Evolutionary conservation across 2,329 filamentous ascomycete genomes (phyloP), one percentile per base, ranked within the genome.

Genomic region (Xylariaceae sp.): DNA sequence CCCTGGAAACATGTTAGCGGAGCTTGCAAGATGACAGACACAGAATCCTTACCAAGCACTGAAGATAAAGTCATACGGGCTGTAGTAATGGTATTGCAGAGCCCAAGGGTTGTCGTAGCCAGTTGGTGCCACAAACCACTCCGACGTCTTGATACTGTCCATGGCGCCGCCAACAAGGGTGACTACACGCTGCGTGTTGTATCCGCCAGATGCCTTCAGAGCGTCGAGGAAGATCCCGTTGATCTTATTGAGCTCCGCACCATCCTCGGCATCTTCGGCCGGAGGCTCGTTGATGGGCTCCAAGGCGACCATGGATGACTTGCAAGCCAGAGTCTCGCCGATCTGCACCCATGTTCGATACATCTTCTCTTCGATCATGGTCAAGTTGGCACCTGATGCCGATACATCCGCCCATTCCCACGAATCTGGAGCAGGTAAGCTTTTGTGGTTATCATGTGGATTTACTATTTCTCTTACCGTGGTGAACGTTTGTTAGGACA

Each of bases 31-130:
- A n/a, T 29, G 9, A n/a, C 9, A n/a, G 26, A 9, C 26, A n/a
- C 9, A 9, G 26, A 3, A 17, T 4, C 38, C 51, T 43, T 42
- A 60, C 58, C 61, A 81, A 11, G 71, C 61, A 36, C 60, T 45
- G 50, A 72, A 71, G 13, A 68, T 62, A 37, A 71, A 70, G 45
- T 71, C 70, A 59, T 73, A 78, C 9, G 74, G 76, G 8, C 67
- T 71, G 60, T 81, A 82, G 58, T 80, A 81, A 52, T 82, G 79
- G 53, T 77, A 80, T 53, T 81, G 77, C 22, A 81, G 66, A 0
- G 72, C 76, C 68, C 74, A 81, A 1, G 78, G 77, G 43, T 78
- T 77, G 11, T 67, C 67, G 31, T 72, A 74, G 22, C 70, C 67
- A 1, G 59, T 56, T 0, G 74, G 73, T 9, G 60, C 60, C 44